These are phyloP conservation scores for Bipolaris oryzae DNA, from an alignment of 2,329 filamentous ascomycete genomes.

Conservation along the genomic window DNA sequence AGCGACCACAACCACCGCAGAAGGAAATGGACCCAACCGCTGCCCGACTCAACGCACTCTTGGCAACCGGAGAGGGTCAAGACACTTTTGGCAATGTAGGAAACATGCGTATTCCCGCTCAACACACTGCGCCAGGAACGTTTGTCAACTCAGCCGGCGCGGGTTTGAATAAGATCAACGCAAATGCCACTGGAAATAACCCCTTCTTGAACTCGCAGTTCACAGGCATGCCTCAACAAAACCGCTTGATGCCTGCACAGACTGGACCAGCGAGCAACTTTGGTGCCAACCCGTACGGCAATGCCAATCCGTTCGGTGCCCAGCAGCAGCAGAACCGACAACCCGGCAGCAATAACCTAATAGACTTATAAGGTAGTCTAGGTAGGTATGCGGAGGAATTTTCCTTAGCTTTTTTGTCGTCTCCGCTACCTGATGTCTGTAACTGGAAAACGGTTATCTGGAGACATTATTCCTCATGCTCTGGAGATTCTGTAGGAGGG, in stretches of 20 bases:
- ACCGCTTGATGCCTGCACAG: constrained; percentile 55
- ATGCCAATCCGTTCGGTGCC: constrained; percentile 62
- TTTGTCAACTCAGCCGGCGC: constrained; percentile 95
- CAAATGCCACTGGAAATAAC: constrained; percentile 75
- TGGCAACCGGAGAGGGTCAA: constrained; percentile 87
- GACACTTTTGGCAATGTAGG: constrained; percentile 99
- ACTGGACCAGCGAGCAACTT: constrained; percentile 58
- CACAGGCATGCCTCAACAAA: constrained; percentile 67
- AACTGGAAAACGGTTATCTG: not conserved
- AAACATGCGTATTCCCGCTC: constrained; percentile 90
- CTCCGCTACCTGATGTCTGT: constrained; percentile 18
- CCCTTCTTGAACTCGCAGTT: constrained; percentile 87
- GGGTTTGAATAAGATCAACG: constrained; percentile 74
- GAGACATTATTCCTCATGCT: not conserved
- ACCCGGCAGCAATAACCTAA: constrained; percentile 62
- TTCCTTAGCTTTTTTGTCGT: constrained; percentile 24
- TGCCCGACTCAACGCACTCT: constrained; percentile 81
- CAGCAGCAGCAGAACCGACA: constrained; percentile 49
- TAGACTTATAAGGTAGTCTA: constrained; percentile 59
- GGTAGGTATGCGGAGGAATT: not conserved
- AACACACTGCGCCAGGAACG: constrained; percentile 93
- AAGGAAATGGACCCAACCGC: constrained; percentile 62
- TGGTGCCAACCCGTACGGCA: constrained; percentile 52
- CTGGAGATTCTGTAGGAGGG: not conserved
- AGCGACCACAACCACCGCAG: constrained; percentile 48